phyloP scores from a whole-genome alignment of 345 rosid genomes.

The Durio zibethinus region DNA sequence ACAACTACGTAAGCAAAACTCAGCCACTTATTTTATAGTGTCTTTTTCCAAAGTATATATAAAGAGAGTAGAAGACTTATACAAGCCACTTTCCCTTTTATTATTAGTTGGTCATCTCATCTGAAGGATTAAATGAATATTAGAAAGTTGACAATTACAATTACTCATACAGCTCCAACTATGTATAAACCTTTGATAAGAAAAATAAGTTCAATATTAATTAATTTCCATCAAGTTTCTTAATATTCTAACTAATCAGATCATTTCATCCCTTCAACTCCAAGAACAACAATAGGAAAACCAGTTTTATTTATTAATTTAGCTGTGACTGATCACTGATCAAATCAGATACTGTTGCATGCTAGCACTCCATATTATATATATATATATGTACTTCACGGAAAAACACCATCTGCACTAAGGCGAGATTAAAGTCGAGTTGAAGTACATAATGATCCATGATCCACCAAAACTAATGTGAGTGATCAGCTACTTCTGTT shows the following conservation, averaged over 20 bases:
- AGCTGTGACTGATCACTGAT: too few relatives aligned
- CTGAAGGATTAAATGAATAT: not conserved
- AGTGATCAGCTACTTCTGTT: not conserved
- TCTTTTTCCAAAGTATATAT: constrained; percentile 1
- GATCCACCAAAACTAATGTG: not conserved
- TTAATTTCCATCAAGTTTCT: not conserved
- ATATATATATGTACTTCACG: not conserved
- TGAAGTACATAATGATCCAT: too few relatives aligned
- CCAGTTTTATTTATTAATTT: not conserved
- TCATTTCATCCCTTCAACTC: not conserved
- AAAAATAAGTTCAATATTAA: not conserved
- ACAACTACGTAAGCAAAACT: constrained; percentile 12
- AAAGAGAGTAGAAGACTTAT: not conserved
- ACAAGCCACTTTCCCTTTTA: not conserved
- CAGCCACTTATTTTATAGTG: constrained; percentile 5
- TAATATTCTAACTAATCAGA: not conserved
- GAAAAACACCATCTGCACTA: not conserved
- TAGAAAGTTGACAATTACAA: not conserved
- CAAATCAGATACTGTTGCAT: too few relatives aligned
- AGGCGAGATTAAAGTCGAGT: not conserved
- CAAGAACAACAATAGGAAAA: not conserved
- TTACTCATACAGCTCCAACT: not conserved
- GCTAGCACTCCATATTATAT: too few relatives aligned
- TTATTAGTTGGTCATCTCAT: not conserved
- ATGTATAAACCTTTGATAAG: not conserved